Conservation (phyloP, 2,329 filamentous ascomycete genomes). For the Colletotrichum cordylinicola region DNA sequence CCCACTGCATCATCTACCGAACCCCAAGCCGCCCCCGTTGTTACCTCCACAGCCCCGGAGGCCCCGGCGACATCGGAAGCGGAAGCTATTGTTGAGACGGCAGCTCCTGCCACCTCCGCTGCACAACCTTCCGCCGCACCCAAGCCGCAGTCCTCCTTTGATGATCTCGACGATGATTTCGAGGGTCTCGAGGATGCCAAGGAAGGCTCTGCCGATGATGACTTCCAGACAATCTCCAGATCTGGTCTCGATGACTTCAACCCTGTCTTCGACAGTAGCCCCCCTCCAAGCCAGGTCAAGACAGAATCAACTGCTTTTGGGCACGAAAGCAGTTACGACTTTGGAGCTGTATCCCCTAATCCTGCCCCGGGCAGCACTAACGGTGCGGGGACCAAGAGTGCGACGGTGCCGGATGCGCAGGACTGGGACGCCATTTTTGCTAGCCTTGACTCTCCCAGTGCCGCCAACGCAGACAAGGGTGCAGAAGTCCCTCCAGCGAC, state of each 20-base stretch:
- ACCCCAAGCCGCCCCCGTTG: slow-evolving; percentile 23
- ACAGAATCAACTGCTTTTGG: slow-evolving; percentile 58
- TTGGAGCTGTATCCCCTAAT: slow-evolving; percentile 51
- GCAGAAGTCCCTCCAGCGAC: slow-evolving; percentile 12
- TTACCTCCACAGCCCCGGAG: neutral
- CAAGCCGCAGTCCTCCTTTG: slow-evolving; percentile 61
- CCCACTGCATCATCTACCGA: neutral
- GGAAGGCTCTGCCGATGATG: slow-evolving; percentile 79
- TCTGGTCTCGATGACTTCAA: slow-evolving; percentile 81
- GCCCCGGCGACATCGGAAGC: neutral
- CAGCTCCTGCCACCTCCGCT: slow-evolving; percentile 28
- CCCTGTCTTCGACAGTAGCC: slow-evolving; percentile 78
- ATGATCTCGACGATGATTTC: slow-evolving; percentile 81
- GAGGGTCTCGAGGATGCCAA: slow-evolving; percentile 85
- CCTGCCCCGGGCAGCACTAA: slow-evolving; percentile 39
- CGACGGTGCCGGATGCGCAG: slow-evolving; percentile 57
- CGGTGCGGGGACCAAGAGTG: slow-evolving; percentile 38
- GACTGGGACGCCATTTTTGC: slow-evolving; percentile 98
- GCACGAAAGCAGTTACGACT: slow-evolving; percentile 65
- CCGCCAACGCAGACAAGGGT: slow-evolving; percentile 23
- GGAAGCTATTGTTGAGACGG: neutral
- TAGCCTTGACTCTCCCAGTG: slow-evolving; percentile 66
- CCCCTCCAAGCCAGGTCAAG: slow-evolving; percentile 59
- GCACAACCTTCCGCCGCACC: slow-evolving; percentile 13
- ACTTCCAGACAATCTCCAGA: slow-evolving; percentile 77